A percentile compares a stretch with the other conserved stretches of the same genome.
Evolutionary conservation across 371 early-diverging fungal genomes (phyloP).

Genomic region (Nematocida parisii): DNA sequence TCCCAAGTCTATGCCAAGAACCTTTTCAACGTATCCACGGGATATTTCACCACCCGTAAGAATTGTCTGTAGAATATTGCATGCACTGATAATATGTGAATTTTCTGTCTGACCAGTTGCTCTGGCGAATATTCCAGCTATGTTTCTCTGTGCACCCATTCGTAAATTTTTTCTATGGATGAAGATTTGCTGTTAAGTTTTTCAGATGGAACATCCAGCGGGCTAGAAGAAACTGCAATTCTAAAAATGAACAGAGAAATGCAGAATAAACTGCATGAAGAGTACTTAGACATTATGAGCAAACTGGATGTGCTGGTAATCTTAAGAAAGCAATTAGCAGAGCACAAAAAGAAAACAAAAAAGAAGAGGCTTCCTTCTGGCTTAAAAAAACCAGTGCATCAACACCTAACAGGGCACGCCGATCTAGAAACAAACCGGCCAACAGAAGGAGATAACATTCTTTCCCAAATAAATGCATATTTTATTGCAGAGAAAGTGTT

Average conservation of each 20-base stretch:
- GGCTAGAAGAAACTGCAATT: background rate
- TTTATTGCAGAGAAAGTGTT: background rate
- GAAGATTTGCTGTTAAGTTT: slow-evolving; percentile 33
- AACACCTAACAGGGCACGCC: background rate
- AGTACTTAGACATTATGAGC: slow-evolving; percentile 51
- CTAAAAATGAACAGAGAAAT: slow-evolving; percentile 22
- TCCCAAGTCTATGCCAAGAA: slow-evolving; percentile 96
- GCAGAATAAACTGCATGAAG: slow-evolving; percentile 27
- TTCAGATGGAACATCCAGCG: background rate
- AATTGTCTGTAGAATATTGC: slow-evolving; percentile 8
- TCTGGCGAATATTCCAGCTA: background rate
- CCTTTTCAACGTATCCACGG: slow-evolving; percentile 25
- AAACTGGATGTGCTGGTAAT: slow-evolving; percentile 34
- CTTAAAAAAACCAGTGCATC: background rate
- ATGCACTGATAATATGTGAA: background rate
- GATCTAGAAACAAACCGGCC: background rate
- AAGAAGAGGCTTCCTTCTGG: background rate
- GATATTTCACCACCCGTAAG: slow-evolving; percentile 4
- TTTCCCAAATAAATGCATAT: slow-evolving; percentile 22
- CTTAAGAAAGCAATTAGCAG: slow-evolving; percentile 26
- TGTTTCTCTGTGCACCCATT: slow-evolving; percentile 18
- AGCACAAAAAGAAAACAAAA: slow-evolving; percentile 18
- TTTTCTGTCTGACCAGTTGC: background rate
- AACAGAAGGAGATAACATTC: background rate
- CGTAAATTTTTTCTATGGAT: slow-evolving; percentile 39